Evolutionary conservation across 2,329 filamentous ascomycete genomes (phyloP), one percentile per base, ranked within the genome.

Genomic region (Emmonsiellopsis sp.): DNA sequence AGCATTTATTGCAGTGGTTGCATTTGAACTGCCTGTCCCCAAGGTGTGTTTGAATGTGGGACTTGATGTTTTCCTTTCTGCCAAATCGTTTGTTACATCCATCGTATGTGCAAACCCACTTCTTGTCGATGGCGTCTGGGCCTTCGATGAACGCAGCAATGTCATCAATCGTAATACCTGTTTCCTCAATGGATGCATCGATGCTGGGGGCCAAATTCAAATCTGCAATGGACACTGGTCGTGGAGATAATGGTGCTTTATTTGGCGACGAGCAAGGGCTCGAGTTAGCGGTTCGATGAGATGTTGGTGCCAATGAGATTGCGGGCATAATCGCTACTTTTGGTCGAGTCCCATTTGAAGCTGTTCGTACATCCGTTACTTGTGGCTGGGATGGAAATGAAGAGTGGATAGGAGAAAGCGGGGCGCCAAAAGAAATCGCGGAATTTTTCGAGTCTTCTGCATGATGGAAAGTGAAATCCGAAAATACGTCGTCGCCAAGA

Each of bases 51-150:
- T 98, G 93, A 11, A 98, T 88, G 68, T 98, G 93, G 0, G 91
- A 95, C 68, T 95, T 95, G 76, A 97, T 96, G 72, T 98, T 97
- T 70, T 98, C 93, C 69, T 96, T 95, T 61, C 93, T 83, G n/a
- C 91, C 92, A 66, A 98, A 97, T 51, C 84, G 82, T 70, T 95
- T 95, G 61, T 84, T 81, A 70, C 93, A 98, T 32, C 84, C 84
- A 7, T 88, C 75, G 61, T 74, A 91, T n/a, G 82, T 71, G 66
- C 87, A 93, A 6, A 84, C 76, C 85, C 86, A 93, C 70, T 89
- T 90, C 61, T 85, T 84, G 61, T 90, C 86, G n/a, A 70, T 67
- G 2, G 82, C 75, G 61, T 88, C 86, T 0, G 87, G 87, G 1
- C 85, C 86, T 48, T 80, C 77, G 61, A 92, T 92, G 69, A 79